These are phyloP conservation scores for Nicotiana otophora DNA, from an alignment of 257 asterid genomes.

Conservation along the genomic window DNA sequence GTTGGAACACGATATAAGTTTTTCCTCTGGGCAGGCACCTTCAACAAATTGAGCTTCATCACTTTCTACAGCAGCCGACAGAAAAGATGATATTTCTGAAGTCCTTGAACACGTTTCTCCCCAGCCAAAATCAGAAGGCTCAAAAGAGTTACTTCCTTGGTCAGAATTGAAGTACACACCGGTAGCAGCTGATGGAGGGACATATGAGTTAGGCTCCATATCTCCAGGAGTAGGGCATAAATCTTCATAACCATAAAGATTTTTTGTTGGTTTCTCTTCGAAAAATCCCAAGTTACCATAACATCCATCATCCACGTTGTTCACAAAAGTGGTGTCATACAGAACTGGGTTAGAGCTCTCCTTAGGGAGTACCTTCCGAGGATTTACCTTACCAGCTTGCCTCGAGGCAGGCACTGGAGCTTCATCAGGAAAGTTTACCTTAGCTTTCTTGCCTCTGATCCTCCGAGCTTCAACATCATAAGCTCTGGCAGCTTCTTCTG, in stretches of 20 bases:
- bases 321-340: neutral
- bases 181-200: conserved; percentile 28
- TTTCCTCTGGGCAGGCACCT: conserved; percentile 43
- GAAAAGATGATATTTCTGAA: conserved; percentile 70
- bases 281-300: conserved; percentile 31
- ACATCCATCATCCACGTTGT: conserved; percentile 11
- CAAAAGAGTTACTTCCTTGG: conserved; percentile 74
- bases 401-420: conserved; percentile 27
- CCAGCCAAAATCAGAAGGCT: conserved; percentile 71
- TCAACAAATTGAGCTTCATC: conserved; percentile 40
- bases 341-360: conserved; percentile 7
- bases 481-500: conserved; percentile 69
- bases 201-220: conserved; percentile 28
- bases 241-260: conserved; percentile 31
- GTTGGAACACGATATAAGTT: conserved; percentile 32
- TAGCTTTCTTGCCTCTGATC: conserved; percentile 31
- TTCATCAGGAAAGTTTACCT: conserved; percentile 29
- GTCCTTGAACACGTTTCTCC: conserved; percentile 57
- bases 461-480: conserved; percentile 28
- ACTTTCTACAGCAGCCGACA: conserved; percentile 48
- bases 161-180: conserved; percentile 60
- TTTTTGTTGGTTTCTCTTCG: conserved; percentile 61
- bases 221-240: conserved; percentile 31
- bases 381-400: conserved; percentile 26
- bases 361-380: conserved; percentile 27